Evolutionary conservation across 441 rosid genomes (phyloP), one percentile per base, ranked within the genome.

Genomic region (Aquilaria agallochum): DNA sequence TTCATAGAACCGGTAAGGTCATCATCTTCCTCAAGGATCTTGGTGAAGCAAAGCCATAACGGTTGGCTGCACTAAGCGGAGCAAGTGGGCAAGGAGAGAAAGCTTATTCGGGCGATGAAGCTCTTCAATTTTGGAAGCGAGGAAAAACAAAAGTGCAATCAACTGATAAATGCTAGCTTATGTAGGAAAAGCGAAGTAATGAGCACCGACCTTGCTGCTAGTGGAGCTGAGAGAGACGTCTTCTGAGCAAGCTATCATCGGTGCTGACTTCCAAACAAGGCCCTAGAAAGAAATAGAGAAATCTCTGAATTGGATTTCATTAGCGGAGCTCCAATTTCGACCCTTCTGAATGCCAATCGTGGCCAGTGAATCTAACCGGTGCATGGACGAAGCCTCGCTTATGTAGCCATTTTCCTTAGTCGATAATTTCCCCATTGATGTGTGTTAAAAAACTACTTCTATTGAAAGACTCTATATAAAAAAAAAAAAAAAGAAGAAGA

Each of bases 131-230:
- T 20, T 20, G 27, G 27, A 20, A 20, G 27, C 27, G 27, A 20
- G 27, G 27, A 20, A 20, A 20, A 20, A 20, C 27, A 20, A 20
- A 20, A 20, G 27, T 20, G 1, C 27, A 20, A 20, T 20, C 27
- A 20, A 20, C 27, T 20, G 27, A 20, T 20, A 20, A 20, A 20
- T 20, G 27, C 27, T 20, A 65, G 62, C 56, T 69, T 75, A 75
- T 79, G 67, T 47, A 55, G 76, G 76, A 53, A 74, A 74, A 50
- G 70, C 70, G 57, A 78, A 78, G 10, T 77, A 74, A 31, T 13
- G 48, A 8, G 74, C 62, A 59, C 76, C 68, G 60, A 69, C 31
- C 34, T 48, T 68, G 64, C 77, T 75, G 67, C 77, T 67, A 55
- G 15, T 72, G 32, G 82, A 78, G 61, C 59, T 56, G 14, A 55